phyloP scores from a whole-genome alignment of 2,329 filamentous ascomycete species.

The Achaetomium macrosporum region DNA sequence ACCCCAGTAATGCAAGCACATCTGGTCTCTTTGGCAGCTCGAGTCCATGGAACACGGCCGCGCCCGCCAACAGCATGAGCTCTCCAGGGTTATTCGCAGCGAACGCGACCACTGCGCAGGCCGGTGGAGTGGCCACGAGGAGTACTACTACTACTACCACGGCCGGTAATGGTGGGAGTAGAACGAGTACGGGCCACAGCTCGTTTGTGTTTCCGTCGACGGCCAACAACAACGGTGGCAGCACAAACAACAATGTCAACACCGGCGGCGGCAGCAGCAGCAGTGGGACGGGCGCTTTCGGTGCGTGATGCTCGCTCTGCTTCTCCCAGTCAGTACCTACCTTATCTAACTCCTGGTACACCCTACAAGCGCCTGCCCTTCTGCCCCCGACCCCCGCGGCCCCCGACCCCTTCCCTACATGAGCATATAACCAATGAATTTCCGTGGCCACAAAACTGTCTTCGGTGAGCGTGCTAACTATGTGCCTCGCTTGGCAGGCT shows the following conservation, averaged over 20 bases:
- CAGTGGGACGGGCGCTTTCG: neutral
- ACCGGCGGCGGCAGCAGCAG: neutral
- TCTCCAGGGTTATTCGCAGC: neutral
- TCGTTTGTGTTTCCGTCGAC: neutral
- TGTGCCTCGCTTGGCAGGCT: neutral
- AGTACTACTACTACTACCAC: neutral
- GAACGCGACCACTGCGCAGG: neutral
- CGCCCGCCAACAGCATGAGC: neutral
- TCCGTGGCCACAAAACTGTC: neutral
- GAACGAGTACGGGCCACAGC: neutral
- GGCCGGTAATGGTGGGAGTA: neutral
- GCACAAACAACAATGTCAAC: neutral
- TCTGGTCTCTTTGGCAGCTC: neutral
- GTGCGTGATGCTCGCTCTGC: slow-evolving; percentile 1
- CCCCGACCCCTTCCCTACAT: neutral
- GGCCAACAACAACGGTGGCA: neutral
- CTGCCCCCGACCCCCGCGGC: neutral
- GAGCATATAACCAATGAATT: neutral
- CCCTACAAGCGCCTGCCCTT: neutral
- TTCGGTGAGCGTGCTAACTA: neutral
- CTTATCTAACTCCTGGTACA: neutral
- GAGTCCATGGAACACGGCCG: neutral
- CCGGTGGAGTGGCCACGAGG: neutral
- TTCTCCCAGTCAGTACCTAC: slow-evolving; percentile 3
- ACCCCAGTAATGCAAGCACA: neutral